Conservation (phyloP, 2,329 filamentous ascomycete genomes). For the Beauveria pseudobassiana region DNA sequence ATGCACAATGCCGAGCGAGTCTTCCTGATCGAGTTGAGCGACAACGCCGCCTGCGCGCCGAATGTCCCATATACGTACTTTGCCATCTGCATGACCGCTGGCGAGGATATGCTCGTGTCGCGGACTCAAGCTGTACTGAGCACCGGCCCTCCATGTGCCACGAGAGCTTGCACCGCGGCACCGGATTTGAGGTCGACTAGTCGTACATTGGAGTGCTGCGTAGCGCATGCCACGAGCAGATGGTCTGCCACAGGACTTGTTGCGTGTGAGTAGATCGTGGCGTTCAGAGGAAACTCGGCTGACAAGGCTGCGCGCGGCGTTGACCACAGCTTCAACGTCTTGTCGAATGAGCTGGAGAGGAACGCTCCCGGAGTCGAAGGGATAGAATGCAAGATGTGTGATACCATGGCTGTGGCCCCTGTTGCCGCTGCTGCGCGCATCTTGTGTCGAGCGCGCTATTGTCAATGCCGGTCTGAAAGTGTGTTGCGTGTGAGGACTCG, state of each 20-base stretch:
- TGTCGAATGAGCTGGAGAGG: constrained; percentile 70
- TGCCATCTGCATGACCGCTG: constrained; percentile 78
- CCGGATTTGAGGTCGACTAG: constrained; percentile 83
- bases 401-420: constrained; percentile 59
- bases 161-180: constrained; percentile 60
- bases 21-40: constrained; percentile 75
- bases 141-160: constrained; percentile 61
- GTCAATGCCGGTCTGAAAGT: constrained; percentile 48
- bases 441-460: constrained; percentile 35
- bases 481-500: constrained; percentile 35
- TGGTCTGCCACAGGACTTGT: constrained; percentile 65
- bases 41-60: constrained; percentile 69
- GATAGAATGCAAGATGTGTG: constrained; percentile 70
- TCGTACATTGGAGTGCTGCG: constrained; percentile 75
- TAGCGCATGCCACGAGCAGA: constrained; percentile 79
- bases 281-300: constrained; percentile 60
- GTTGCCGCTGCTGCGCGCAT: constrained; percentile 15
- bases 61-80: constrained; percentile 80
- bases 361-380: constrained; percentile 71
- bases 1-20: constrained; percentile 60
- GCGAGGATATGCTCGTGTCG: constrained; percentile 70
- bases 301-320: constrained; percentile 54
- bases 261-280: constrained; percentile 68
- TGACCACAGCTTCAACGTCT: constrained; percentile 67
- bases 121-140: constrained; percentile 72